phyloP scores from a whole-genome alignment of 352 stramenopile species.

The Globisporangium abappressorium region DNA sequence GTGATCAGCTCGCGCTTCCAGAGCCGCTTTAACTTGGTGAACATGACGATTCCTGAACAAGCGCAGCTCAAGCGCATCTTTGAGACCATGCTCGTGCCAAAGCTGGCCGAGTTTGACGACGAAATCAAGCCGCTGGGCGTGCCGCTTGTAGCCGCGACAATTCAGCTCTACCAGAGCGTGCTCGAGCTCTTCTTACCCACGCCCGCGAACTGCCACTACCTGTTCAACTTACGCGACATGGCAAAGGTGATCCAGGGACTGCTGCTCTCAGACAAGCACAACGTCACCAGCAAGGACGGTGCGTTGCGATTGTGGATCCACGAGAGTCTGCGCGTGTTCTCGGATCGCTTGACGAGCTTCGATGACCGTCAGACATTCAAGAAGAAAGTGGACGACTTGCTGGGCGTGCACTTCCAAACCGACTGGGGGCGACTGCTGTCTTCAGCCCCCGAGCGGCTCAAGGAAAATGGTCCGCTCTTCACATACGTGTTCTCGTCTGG shows the following conservation, averaged over 20 bases:
- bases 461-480: conserved; percentile 80
- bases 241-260: conserved; percentile 87
- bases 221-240: conserved; percentile 90
- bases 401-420: conserved; percentile 74
- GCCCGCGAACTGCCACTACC: conserved; percentile 86
- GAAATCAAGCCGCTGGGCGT: conserved; percentile 82
- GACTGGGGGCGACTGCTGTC: conserved; percentile 68
- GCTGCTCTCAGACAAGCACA: conserved; percentile 71
- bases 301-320: conserved; percentile 90
- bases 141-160: conserved; percentile 74
- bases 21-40: conserved; percentile 90
- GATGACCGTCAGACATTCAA: conserved; percentile 91
- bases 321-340: conserved; percentile 88
- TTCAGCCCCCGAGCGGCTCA: conserved; percentile 56
- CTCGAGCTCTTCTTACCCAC: conserved; percentile 86
- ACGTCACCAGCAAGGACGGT: conserved; percentile 61
- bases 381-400: conserved; percentile 73
- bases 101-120: conserved; percentile 84
- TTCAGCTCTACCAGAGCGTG: conserved; percentile 85
- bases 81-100: conserved; percentile 85
- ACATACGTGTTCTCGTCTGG: conserved; percentile 73
- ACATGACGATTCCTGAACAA: conserved; percentile 87
- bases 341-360: conserved; percentile 85
- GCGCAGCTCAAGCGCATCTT: conserved; percentile 86
- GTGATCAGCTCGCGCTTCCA: conserved; percentile 90